Base-by-base conservation (phyloP, 306 rosid genomes). In the Cicer judaicum region DNA sequence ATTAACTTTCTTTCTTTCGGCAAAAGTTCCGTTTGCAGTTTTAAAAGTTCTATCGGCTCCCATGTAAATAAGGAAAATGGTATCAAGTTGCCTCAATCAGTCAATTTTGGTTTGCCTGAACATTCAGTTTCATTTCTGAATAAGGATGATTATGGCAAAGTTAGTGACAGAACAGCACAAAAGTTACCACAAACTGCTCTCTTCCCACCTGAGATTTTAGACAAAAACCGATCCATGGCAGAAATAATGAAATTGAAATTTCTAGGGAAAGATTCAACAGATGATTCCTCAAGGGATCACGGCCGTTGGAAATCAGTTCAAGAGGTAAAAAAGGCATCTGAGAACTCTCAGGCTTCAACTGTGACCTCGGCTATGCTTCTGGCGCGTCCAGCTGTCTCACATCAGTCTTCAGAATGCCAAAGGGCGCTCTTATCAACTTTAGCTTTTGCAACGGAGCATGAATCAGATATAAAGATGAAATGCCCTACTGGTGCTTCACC, bases 371-470 rank as follows among this genome's bases (percentile, higher is more conserved):
- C 75, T 16, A 64, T 71, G 60, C 73, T 38, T 70, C 81, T 78
- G 53, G 42, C 49, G 59, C 72, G 83, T 80, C 75, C 86, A 11
- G 40, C 79, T 79, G 75, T 85, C 48, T 67, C 79, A 6, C 74
- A 56, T 56, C 88, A 81, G 64, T 78, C 85, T 61, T 86, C 91
- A 44, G 83, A 64, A 73, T 5, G 53, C 57, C 89, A 88, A 76
- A 90, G 74, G 82, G 85, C 90, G 44, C 74, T 87, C n/a, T 80
- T 78, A 40, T 89, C 96, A 2, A 89, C 92, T 21, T 80, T 85
- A 46, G 87, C 92, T 65, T 93, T 91, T 84, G 97, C 97, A 10
- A 85, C 91, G 8, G 86, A 87, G 77, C 84, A 73, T 79, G 90
- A 84, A 63, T 82, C 85, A 64, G 73, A 73, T 75, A 82, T 83